These are phyloP conservation scores for Neofusicoccum kwambonambiense DNA, from an alignment of 2,329 filamentous ascomycete species.

Conservation along the genomic window DNA sequence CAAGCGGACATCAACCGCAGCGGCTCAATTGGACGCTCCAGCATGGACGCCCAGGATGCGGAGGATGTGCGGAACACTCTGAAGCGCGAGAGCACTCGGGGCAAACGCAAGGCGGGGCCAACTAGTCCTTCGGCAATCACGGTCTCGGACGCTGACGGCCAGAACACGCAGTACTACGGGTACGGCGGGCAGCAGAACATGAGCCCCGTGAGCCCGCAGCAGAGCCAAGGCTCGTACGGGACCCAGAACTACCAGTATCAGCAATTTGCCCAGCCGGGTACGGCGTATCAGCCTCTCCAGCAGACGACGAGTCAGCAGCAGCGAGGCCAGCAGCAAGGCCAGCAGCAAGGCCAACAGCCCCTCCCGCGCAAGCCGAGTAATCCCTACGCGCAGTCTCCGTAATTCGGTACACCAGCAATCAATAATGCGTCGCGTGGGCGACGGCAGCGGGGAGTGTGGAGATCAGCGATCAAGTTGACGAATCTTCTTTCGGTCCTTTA, in stretches of 20 bases:
- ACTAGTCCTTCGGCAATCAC: conserved; percentile 8
- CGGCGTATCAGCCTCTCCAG: background rate
- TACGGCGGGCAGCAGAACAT: conserved; percentile 3
- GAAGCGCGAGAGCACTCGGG: conserved; percentile 44
- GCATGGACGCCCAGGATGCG: conserved; percentile 42
- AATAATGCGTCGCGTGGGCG: background rate
- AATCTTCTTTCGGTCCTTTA: conserved; percentile 8
- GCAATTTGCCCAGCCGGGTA: background rate
- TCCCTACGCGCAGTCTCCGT: background rate
- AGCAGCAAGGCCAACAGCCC: background rate
- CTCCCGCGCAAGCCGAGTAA: background rate
- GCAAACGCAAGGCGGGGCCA: conserved; percentile 38
- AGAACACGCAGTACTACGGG: background rate
- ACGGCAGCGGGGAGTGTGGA: background rate
- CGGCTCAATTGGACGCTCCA: conserved; percentile 36
- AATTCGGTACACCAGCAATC: background rate
- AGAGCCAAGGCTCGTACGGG: conserved; percentile 6
- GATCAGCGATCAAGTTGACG: conserved; percentile 2
- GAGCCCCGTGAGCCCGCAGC: conserved; percentile 10
- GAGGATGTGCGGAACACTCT: conserved; percentile 49
- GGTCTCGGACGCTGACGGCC: background rate
- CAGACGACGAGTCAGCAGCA: background rate
- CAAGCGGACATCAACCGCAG: conserved; percentile 24
- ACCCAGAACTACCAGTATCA: conserved; percentile 1
- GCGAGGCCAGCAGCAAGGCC: background rate